Conservation (phyloP, 306 rosid species). For the Potentilla sterilis region DNA sequence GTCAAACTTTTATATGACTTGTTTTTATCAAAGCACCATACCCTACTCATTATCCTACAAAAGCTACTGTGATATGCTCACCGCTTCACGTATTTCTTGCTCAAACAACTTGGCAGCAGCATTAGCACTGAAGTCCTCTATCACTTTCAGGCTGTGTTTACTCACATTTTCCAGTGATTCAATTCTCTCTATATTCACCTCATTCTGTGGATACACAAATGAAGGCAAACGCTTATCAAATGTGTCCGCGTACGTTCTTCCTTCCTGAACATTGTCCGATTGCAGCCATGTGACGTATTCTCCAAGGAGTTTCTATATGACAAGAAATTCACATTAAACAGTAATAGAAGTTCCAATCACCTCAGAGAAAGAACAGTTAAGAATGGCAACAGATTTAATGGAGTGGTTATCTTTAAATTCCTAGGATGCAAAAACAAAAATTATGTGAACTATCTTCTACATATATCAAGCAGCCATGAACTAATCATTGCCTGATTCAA, state of each 20-base stretch:
- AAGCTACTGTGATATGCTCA: constrained; percentile 36
- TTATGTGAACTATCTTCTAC: not conserved
- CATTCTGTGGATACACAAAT: constrained; percentile 38
- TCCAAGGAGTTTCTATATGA: constrained; percentile 57
- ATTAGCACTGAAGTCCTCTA: constrained; percentile 59
- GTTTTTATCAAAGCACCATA: not conserved
- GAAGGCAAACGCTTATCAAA: constrained; percentile 66
- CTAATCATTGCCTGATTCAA: not conserved
- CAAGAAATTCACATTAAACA: constrained; percentile 17
- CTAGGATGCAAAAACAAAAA: constrained; percentile 12
- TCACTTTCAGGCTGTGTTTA: constrained; percentile 53
- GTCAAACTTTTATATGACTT: not conserved
- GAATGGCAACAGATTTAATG: not conserved
- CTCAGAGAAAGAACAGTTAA: not conserved
- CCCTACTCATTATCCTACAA: constrained; percentile 4
- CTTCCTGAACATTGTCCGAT: constrained; percentile 58
- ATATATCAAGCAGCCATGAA: not conserved
- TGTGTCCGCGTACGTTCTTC: constrained; percentile 62
- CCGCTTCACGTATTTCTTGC: constrained; percentile 76
- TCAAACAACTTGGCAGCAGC: constrained; percentile 78
- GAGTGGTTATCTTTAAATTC: too few relatives aligned
- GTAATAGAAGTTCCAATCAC: not conserved
- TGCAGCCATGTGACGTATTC: constrained; percentile 70
- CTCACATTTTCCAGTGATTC: constrained; percentile 54
- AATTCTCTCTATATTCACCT: constrained; percentile 48